These are phyloP conservation scores for Chaetomium cochliodes DNA, from an alignment of 495 filamentous ascomycete species.

Conservation along the genomic window DNA sequence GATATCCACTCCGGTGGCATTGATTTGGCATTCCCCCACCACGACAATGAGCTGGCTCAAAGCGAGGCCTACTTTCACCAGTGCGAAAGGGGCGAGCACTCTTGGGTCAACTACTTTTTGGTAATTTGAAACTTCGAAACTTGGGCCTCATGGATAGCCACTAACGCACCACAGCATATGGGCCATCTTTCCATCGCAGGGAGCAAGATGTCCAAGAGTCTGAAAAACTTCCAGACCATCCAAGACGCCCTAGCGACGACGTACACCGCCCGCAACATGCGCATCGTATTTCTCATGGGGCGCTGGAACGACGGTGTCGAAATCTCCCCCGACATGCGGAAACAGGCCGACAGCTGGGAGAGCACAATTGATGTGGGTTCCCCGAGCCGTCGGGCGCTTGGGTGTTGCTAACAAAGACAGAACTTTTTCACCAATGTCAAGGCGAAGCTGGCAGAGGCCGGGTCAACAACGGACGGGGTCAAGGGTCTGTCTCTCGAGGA, in stretches of 20 bases:
- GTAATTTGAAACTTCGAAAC: conserved; percentile 4
- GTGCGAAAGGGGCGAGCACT: conserved; percentile 54
- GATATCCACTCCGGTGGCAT: conserved; percentile 95
- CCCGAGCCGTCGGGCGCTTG: not conserved
- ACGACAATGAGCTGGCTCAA: conserved; percentile 95
- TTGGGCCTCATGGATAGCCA: not conserved
- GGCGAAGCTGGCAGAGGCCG: conserved; percentile 53
- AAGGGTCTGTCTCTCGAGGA: conserved; percentile 44
- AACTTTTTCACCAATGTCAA: conserved; percentile 88
- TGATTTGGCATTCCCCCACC: conserved; percentile 92
- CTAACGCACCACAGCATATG: conserved; percentile 59
- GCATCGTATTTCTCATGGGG: conserved; percentile 85
- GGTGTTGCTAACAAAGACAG: conserved; percentile 31
- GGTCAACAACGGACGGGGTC: conserved; percentile 45
- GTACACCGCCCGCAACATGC: conserved; percentile 76
- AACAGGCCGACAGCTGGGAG: conserved; percentile 74
- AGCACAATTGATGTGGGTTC: conserved; percentile 62
- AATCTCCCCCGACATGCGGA: conserved; percentile 78
- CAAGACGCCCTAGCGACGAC: conserved; percentile 71
- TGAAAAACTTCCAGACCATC: conserved; percentile 98
- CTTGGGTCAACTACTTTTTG: conserved; percentile 95
- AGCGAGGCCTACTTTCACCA: conserved; percentile 79
- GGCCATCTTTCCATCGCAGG: conserved; percentile 80
- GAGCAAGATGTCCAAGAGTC: conserved; percentile 89
- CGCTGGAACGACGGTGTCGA: conserved; percentile 90